phyloP scores from a whole-genome alignment of 805 yeast species.

The Zygoascus bituminiphila region DNA sequence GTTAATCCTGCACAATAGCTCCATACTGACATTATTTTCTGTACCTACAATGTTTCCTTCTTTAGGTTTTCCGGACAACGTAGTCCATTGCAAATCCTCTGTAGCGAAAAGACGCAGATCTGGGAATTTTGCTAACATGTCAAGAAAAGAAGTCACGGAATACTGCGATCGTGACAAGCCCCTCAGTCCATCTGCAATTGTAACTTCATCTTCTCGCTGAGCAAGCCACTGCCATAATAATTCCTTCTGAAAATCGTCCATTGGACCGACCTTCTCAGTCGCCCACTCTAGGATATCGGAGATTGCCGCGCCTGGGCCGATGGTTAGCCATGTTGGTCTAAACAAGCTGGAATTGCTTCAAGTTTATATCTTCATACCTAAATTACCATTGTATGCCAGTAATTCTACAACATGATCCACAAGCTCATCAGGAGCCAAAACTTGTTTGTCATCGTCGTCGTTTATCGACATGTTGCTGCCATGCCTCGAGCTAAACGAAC shows the following conservation, averaged over 20 bases:
- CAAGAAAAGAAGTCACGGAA: constrained; percentile 6
- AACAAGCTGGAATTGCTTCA: background rate
- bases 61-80: constrained; percentile 28
- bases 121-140: constrained; percentile 11
- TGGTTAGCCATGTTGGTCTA: constrained; percentile 1
- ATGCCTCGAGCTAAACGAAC: too few species aligned
- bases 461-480: background rate
- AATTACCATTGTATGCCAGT: constrained; percentile 25
- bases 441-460: background rate
- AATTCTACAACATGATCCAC: constrained; percentile 24
- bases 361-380: constrained; percentile 18
- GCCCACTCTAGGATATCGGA: constrained; percentile 23
- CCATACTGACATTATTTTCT: background rate
- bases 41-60: constrained; percentile 19
- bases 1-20: background rate
- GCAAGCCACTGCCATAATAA: constrained; percentile 26
- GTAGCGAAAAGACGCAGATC: constrained; percentile 20
- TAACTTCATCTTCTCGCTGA: constrained; percentile 13
- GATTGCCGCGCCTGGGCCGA: constrained; percentile 22
- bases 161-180: constrained; percentile 10
- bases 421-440: constrained; percentile 24
- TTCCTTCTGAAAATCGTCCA: constrained; percentile 19
- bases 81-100: constrained; percentile 30
- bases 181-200: constrained; percentile 11
- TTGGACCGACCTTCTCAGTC: constrained; percentile 9